phyloP scores from a whole-genome alignment of 2,329 filamentous ascomycete species.

The Plectosphaerella cucumerina region DNA sequence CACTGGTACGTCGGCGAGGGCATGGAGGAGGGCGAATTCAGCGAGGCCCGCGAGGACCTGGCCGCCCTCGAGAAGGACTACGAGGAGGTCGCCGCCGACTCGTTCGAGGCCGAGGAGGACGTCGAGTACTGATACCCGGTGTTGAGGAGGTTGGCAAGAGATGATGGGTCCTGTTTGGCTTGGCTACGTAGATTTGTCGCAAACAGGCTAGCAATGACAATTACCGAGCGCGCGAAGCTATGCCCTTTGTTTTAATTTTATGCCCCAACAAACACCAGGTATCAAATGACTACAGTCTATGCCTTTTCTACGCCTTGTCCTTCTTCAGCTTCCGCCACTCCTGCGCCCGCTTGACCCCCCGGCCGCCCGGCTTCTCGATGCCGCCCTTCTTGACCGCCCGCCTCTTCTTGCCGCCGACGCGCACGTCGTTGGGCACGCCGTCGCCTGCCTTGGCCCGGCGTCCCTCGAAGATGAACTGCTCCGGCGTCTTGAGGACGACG shows the following conservation, averaged over 20 bases:
- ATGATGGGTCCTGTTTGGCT: conserved; percentile 2
- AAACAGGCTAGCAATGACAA: no score
- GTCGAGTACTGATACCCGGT: conserved; percentile 69
- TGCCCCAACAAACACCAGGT: conserved; percentile 6
- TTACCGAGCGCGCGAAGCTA: no score
- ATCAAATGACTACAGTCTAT: not conserved
- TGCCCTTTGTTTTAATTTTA: no score
- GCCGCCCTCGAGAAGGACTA: conserved; percentile 84
- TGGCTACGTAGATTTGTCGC: conserved; percentile 1
- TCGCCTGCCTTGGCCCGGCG: conserved; percentile 66
- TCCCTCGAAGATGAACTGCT: conserved; percentile 77
- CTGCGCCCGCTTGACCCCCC: conserved; percentile 33
- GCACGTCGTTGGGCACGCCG: conserved; percentile 59
- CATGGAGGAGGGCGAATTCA: conserved; percentile 91
- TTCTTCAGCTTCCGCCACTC: conserved; percentile 40
- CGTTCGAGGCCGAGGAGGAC: conserved; percentile 60
- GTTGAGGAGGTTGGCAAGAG: no score
- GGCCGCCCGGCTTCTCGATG: conserved; percentile 29
- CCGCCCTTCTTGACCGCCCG: conserved; percentile 24
- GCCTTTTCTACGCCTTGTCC: conserved; percentile 3
- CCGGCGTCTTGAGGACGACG: conserved; percentile 47
- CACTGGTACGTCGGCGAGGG: conserved; percentile 84
- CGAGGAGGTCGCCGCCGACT: conserved; percentile 78
- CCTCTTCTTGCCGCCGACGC: conserved; percentile 53
- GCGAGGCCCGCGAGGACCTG: conserved; percentile 80